Percentiles rank a stretch among this genome's conserved stretches.
Evolutionary conservation across 2,329 filamentous ascomycete species (phyloP).

Genomic region (Pyrenophora seminiperda): DNA sequence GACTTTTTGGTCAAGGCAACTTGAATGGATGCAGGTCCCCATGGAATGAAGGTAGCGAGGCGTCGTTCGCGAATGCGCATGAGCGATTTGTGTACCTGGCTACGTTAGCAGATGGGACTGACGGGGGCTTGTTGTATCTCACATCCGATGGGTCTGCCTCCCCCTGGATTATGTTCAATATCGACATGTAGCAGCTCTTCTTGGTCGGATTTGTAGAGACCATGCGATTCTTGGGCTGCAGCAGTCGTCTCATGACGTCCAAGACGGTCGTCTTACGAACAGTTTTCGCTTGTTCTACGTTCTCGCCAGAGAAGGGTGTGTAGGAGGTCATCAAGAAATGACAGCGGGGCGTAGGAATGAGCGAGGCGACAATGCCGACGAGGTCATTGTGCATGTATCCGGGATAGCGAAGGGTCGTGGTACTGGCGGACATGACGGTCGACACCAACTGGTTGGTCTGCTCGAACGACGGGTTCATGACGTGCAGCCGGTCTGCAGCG

Average conservation of each 20-base stretch:
- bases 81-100: constrained; percentile 87
- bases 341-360: constrained; percentile 94
- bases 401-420: constrained; percentile 92
- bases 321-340: constrained; percentile 99
- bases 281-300: constrained; percentile 95
- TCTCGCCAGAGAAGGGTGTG: constrained; percentile 95
- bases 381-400: constrained; percentile 99
- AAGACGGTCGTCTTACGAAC: constrained; percentile 97
- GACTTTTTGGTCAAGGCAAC: constrained; percentile 96
- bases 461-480: constrained; percentile 93
- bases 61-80: constrained; percentile 93
- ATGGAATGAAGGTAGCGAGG: constrained; percentile 95
- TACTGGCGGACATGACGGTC: constrained; percentile 98
- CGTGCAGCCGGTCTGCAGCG: constrained; percentile 89
- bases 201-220: constrained; percentile 94
- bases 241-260: constrained; percentile 92
- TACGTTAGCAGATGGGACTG: constrained; percentile 11
- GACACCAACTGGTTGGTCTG: constrained; percentile 95
- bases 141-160: constrained; percentile 96
- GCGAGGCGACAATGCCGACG: constrained; percentile 91
- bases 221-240: constrained; percentile 99
- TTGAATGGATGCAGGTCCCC: constrained; percentile 97
- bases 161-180: constrained; percentile 98
- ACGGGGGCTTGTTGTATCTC: constrained; percentile 19
- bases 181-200: constrained; percentile 98